Evolutionary conservation across 345 rosid species (phyloP), one percentile per base, ranked within the genome.

Genomic region (Isatis tinctoria): DNA sequence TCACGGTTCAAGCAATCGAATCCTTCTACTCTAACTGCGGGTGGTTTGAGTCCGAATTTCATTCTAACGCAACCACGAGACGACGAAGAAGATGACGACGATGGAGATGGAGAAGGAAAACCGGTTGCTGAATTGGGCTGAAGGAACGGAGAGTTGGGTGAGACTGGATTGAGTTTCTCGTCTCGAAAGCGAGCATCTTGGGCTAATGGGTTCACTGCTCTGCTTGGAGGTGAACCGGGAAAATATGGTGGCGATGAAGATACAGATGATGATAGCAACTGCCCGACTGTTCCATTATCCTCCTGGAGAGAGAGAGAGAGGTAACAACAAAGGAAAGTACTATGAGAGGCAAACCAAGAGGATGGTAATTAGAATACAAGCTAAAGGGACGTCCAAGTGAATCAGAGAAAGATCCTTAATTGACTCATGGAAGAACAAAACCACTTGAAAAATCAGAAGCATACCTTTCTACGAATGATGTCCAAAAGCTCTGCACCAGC

Each of bases 1-100:
- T 95, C 97, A 87, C 97, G 90, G 85, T 86, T 87, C 74, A 95
- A 96, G 87, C 99, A 95, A 83, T 92, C 93, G 49, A 95, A 95
- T 69, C 99, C 99, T 92, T 95, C 99, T 87, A 95, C 93, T 84
- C 97, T 92, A 95, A 92, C 97, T 6, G 93, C 84, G 5, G 94
- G 97, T 3, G 92, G 87, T 74, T 88, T 92, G 22, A 82, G 85
- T 73, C 99, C 99, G 22, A 90, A 86, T 33, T 85, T 90, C 88
- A 85, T 75, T 58, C 94, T 81, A 32, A 48, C 88, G 64, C 92
- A 92, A 64, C 97, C 83, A 48, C 97, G 77, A 39, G 97, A 74
- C 26, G 97, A 81, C 6, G 90, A 83, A 28, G 95, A 85, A 0
- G 85, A 60, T 0, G 74, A 65, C 1, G 91, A 82, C 0, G 91